phyloP scores from a whole-genome alignment of 139 green algal species.

The Chlorella sp. region DNA sequence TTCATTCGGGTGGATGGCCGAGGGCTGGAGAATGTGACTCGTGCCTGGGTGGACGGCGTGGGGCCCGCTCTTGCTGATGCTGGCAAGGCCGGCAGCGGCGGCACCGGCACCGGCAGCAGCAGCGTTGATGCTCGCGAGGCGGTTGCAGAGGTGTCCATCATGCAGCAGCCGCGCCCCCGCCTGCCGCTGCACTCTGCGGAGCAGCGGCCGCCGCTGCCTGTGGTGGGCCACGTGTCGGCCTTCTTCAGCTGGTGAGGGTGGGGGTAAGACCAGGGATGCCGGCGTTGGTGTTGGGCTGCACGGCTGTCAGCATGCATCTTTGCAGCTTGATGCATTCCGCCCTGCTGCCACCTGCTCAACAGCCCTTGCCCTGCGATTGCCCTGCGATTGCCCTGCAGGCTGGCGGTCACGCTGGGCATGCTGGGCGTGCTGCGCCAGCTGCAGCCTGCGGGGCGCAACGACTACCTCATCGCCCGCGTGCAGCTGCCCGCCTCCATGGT shows the following conservation, averaged over 20 bases:
- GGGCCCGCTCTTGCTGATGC: not conserved
- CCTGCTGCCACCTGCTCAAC: too few species aligned
- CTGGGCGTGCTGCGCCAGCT: conserved; percentile 36
- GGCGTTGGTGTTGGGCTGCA: too few species aligned
- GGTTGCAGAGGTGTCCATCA: not conserved
- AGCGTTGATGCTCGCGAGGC: not conserved
- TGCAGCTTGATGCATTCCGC: too few species aligned
- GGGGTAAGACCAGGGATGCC: not conserved
- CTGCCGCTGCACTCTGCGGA: not conserved
- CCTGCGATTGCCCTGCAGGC: not conserved
- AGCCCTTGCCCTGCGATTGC: too few species aligned
- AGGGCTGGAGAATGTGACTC: conserved; percentile 32
- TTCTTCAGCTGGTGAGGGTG: conserved; percentile 34
- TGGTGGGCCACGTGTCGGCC: not conserved
- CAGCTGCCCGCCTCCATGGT: conserved; percentile 23
- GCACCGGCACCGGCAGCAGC: not conserved
- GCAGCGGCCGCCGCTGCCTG: not conserved
- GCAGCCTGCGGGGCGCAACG: conserved; percentile 33
- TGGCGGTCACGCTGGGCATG: conserved; percentile 35
- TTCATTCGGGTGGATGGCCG: conserved; percentile 39
- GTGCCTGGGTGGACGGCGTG: conserved; percentile 22
- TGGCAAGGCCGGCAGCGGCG: not conserved
- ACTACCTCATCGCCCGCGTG: conserved; percentile 39
- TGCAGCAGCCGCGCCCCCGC: conserved; percentile 4
- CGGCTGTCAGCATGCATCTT: too few species aligned